Evolutionary conservation across 441 rosid genomes (phyloP).

Genomic region (Daphne laureola): DNA sequence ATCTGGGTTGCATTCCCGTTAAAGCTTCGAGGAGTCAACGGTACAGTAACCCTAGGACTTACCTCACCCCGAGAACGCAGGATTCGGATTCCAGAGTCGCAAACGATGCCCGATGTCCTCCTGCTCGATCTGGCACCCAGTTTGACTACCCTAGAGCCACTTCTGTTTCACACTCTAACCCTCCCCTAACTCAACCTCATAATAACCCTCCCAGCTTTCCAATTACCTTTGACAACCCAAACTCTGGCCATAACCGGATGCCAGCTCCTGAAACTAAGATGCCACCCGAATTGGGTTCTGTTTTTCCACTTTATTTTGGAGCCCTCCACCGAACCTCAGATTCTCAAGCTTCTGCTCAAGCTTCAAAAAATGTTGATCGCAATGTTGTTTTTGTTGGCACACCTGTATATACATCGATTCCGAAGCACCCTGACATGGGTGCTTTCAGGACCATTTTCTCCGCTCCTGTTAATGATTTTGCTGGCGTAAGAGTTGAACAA

Average conservation of each 20-base stretch:
- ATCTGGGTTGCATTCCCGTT: constrained; percentile 84
- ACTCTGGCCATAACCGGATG: constrained; percentile 24
- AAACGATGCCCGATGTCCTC: constrained; percentile 24
- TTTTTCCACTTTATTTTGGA: constrained; percentile 41
- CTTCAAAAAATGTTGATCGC: constrained; percentile 15
- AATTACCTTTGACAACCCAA: constrained; percentile 26
- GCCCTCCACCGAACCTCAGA: constrained; percentile 17
- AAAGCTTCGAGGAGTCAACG: constrained; percentile 98
- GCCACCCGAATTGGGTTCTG: constrained; percentile 22
- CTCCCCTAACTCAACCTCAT: constrained; percentile 18
- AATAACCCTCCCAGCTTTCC: constrained; percentile 31
- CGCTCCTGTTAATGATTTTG: constrained; percentile 18
- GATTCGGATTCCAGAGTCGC: constrained; percentile 37
- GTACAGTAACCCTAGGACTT: constrained; percentile 68
- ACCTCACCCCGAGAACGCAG: constrained; percentile 59
- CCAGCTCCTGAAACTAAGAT: constrained; percentile 27
- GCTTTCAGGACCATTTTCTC: constrained; percentile 14
- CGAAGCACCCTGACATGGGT: constrained; percentile 12
- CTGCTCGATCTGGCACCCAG: constrained; percentile 26
- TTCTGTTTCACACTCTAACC: constrained; percentile 24
- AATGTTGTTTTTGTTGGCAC: constrained; percentile 26
- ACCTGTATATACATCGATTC: constrained; percentile 25
- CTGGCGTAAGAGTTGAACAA: constrained; percentile 17
- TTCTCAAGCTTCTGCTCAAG: constrained; percentile 16
- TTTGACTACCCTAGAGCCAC: constrained; percentile 24